These are phyloP conservation scores for Colletotrichum higginsianum DNA, from an alignment of 2,329 filamentous ascomycete species.

Conservation along the genomic window DNA sequence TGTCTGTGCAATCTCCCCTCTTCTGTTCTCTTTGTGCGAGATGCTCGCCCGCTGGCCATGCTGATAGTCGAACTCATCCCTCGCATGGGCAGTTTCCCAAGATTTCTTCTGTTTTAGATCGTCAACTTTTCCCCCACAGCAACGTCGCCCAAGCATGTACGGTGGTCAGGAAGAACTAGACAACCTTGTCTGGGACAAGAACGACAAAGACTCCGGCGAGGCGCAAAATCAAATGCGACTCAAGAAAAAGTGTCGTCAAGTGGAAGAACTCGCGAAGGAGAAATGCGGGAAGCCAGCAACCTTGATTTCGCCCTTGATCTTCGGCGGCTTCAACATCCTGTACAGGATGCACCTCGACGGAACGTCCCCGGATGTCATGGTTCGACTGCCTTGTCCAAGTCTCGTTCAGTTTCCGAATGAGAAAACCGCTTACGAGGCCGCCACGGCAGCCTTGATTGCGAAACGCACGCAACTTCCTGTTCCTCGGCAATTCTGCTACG, in stretches of 20 bases:
- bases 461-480: conserved; percentile 31
- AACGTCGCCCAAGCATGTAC: conserved; percentile 10
- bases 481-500: conserved; percentile 33
- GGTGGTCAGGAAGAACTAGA: conserved; percentile 26
- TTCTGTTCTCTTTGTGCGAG: too few relatives aligned
- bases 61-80: too few relatives aligned
- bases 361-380: conserved; percentile 20
- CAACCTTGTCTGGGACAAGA: conserved; percentile 34
- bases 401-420: conserved; percentile 41
- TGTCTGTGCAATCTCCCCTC: too few relatives aligned
- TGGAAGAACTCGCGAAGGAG: conserved; percentile 2
- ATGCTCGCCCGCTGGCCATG: too few relatives aligned
- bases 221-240: conserved; percentile 25
- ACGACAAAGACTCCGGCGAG: conserved; percentile 10
- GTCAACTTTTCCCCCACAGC: too few relatives aligned
- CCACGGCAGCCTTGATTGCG: conserved; percentile 32
- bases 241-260: not conserved
- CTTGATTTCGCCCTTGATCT: conserved; percentile 22
- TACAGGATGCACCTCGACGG: conserved; percentile 38
- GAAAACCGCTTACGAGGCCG: conserved; percentile 41
- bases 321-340: conserved; percentile 43
- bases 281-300: conserved; percentile 16
- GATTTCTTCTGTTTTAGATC: too few relatives aligned
- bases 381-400: conserved; percentile 39
- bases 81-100: too few relatives aligned